These are phyloP conservation scores for Didymella pinodella DNA, from an alignment of 2,329 filamentous ascomycete genomes.

Conservation along the genomic window DNA sequence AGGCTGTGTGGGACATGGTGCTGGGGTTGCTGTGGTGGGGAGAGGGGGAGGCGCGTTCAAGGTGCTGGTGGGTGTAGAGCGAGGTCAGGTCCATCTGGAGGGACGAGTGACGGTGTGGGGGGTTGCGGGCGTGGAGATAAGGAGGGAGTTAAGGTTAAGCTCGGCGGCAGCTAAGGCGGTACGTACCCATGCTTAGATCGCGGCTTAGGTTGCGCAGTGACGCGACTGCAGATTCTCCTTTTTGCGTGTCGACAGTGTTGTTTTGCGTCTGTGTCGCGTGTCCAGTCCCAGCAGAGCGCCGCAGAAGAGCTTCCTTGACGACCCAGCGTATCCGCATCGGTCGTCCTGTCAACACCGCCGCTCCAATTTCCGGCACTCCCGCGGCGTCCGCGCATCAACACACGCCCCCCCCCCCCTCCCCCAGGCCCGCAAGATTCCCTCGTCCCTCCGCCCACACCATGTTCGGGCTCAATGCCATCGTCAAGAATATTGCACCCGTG, in stretches of 20 bases:
- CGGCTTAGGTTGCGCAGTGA: conserved; percentile 2
- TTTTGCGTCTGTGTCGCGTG: conserved; percentile 2
- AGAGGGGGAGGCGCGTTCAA: background rate
- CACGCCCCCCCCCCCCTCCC: background rate
- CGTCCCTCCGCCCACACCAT: conserved; percentile 26
- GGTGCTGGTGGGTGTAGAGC: conserved; percentile 21
- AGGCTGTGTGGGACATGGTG: conserved; percentile 59
- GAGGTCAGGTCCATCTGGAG: conserved; percentile 19
- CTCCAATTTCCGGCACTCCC: conserved; percentile 14
- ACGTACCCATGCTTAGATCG: conserved; percentile 16
- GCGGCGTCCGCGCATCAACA: conserved; percentile 12
- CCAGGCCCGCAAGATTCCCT: background rate
- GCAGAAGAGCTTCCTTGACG: background rate
- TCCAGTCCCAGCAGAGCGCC: background rate
- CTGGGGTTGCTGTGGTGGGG: background rate
- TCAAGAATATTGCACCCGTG: conserved; percentile 48
- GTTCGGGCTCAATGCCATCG: conserved; percentile 48
- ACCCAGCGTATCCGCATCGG: background rate
- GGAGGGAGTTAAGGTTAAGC: conserved; percentile 25
- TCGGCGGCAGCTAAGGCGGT: conserved; percentile 38
- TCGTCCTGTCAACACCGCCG: background rate
- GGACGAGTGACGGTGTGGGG: conserved; percentile 22
- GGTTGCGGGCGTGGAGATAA: conserved; percentile 23
- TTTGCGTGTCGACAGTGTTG: conserved; percentile 2
- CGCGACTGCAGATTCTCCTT: conserved; percentile 14